Conservation (phyloP, 78 protist genomes). For the Cyanophora paradoxa region DNA sequence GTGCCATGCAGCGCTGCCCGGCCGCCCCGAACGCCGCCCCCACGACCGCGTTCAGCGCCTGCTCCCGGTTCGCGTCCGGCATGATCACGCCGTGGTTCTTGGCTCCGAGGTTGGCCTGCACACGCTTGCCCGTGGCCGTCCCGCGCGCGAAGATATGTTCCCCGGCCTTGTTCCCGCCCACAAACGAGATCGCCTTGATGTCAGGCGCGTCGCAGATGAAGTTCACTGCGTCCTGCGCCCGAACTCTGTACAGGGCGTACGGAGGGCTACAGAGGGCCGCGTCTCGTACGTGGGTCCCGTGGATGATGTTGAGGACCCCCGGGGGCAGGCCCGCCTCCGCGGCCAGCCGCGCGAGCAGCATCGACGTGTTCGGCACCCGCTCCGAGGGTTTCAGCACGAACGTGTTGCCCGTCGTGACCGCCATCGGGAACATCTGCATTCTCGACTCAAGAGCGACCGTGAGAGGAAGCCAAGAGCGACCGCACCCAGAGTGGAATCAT, state of each 20-base stretch:
- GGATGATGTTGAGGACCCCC: constrained; percentile 65
- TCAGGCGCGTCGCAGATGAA: constrained; percentile 83
- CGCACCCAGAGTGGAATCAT: constrained; percentile 93
- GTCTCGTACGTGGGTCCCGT: constrained; percentile 48
- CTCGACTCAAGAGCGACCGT: not conserved
- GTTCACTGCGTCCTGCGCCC: constrained; percentile 70
- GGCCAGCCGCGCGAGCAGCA: constrained; percentile 76
- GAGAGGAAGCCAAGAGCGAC: not conserved
- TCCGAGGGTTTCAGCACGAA: constrained; percentile 92
- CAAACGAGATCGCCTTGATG: constrained; percentile 91
- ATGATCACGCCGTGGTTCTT: constrained; percentile 95
- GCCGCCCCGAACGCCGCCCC: constrained; percentile 97
- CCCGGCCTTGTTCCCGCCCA: constrained; percentile 81
- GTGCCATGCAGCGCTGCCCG: constrained; percentile 99
- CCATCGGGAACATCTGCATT: constrained; percentile 83
- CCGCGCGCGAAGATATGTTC: constrained; percentile 58
- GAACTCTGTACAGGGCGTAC: not conserved
- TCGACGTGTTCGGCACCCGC: constrained; percentile 54
- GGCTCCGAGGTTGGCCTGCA: constrained; percentile 59
- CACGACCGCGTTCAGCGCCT: constrained; percentile 73
- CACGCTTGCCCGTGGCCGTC: constrained; percentile 14
- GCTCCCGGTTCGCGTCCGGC: constrained; percentile 84
- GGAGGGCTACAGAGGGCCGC: too few species aligned
- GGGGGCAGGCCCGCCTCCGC: constrained; percentile 71
- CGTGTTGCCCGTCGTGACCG: constrained; percentile 89